Evolutionary conservation across 441 rosid genomes (phyloP).

Genomic region (Populus hybrid): DNA sequence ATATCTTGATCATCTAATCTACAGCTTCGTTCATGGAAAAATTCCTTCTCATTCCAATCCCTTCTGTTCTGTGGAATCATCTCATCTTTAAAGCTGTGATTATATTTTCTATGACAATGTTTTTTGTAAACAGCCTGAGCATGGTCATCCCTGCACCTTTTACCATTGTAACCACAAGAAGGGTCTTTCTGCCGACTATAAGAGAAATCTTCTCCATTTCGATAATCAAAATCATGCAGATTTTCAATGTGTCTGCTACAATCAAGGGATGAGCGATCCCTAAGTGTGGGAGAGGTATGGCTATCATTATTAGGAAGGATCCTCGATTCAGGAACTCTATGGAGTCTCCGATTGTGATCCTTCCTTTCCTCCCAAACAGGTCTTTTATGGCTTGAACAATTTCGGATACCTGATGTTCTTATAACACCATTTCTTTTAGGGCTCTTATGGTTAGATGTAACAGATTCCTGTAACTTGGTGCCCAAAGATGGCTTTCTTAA

Average conservation of each 20-base stretch:
- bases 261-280: constrained; percentile 27
- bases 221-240: constrained; percentile 20
- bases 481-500: constrained; percentile 27
- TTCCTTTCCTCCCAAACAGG: constrained; percentile 19
- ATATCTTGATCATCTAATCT: constrained; percentile 23
- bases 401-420: constrained; percentile 18
- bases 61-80: constrained; percentile 25
- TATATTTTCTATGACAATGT: constrained; percentile 21
- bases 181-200: constrained; percentile 20
- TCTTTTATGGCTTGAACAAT: constrained; percentile 24
- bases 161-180: constrained; percentile 22
- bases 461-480: constrained; percentile 25
- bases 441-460: constrained; percentile 24
- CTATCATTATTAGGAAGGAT: constrained; percentile 15
- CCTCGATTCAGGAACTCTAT: constrained; percentile 19
- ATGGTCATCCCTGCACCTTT: constrained; percentile 7
- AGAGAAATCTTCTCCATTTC: constrained; percentile 24
- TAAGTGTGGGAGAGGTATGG: constrained; percentile 25
- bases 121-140: constrained; percentile 1
- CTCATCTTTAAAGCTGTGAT: constrained; percentile 27
- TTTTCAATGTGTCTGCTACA: constrained; percentile 26
- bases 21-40: constrained; percentile 28
- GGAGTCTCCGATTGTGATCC: constrained; percentile 27
- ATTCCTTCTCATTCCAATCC: constrained; percentile 26
- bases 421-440: constrained; percentile 19